Base-by-base conservation (phyloP, 1,284 basidiomycete genomes). In the Boletus sp. region DNA sequence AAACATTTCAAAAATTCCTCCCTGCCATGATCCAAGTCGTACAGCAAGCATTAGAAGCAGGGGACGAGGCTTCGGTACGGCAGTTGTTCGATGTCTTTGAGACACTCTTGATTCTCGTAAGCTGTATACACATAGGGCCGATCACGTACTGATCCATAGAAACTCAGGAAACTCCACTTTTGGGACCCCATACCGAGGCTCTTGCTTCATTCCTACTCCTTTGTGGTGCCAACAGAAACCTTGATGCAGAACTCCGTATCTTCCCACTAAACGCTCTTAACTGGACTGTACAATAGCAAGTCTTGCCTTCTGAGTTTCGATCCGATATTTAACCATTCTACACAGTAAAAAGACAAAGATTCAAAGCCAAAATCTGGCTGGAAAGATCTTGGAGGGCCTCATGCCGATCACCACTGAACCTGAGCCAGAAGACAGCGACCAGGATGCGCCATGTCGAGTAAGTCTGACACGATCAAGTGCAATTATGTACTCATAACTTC, bases 21-120 rank as follows among this genome's bases (percentile, higher is more conserved):
- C 93, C 94, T 30, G 75, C 77, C 40, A 96, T 99, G 81, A 89
- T 99, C 49, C 77, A 81, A 51, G 94, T 98, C 41, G 84, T 98
- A 40, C 87, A 90, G 33, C 88, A 94, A 68, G 82, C 84, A 46
- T 80, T 99, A n/a, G 88, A 91, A 62, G 71, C 80, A 37, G 81
- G 77, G 37, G 87, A 98, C 64, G 90, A 93, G 64, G 78, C 80
- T 37, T 85, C 84, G 52, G 91, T 91, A 48, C 86, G 94, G 54
- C 85, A 95, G 62, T 77, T 94, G 27, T 96, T 97, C 61, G 96
- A 99, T 64, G 91, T 97, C 20, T 81, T 99, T 55, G 96, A 99
- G 75, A 95, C 92, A 1, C 82, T 99, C 47, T 80, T 97, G 44
- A 95, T 96, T 62, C 80, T 96, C 48, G 89, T 88, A 55, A 52